Base-by-base conservation (phyloP, 768 basidiomycete genomes). In the Pleurotus giganteus region DNA sequence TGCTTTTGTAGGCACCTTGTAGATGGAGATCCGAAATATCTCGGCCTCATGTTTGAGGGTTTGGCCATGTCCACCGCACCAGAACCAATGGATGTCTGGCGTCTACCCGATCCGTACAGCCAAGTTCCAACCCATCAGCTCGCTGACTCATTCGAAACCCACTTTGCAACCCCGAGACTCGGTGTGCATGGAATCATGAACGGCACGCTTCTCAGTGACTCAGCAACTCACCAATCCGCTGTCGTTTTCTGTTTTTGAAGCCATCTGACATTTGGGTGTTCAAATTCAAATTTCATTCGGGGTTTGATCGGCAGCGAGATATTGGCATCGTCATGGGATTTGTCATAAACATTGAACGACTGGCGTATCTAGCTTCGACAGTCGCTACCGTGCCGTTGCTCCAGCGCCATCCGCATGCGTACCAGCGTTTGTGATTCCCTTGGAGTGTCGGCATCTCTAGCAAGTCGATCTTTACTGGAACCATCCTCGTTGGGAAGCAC, bases 261-360 rank as follows among this genome's bases (percentile, higher is more conserved):
- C 19, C 9, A 45, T 12, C 21, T 8, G 32, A 7, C 15, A 9
- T 27, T 9, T 7, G 24, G 2, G 6, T 4, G 21, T 23, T 45
- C 6, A 28, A 24, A 27, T 17, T 9, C 12, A 45, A 26, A 24
- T 19, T 26, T 5, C 44, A 24, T 4, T 5, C 44, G 44, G 44
- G 7, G 44, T 26, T 45, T 45, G 17, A 45, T 45, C 44, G 44
- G 44, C 44, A 41, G 17, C 39, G 39, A 41, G 39, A n/a, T n/a
- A n/a, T n/a, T n/a, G n/a, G n/a, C n/a, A n/a, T n/a, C n/a, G n/a
- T n/a, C n/a, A n/a, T n/a, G n/a, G n/a, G n/a, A n/a, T n/a, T n/a
- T n/a, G n/a, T n/a, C n/a, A n/a, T n/a, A n/a, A n/a, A n/a, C n/a
- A n/a, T n/a, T n/a, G n/a, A n/a, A n/a, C n/a, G n/a, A n/a, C n/a